Base-by-base conservation (phyloP, 768 basidiomycete genomes). In the Arthromyces matolae region DNA sequence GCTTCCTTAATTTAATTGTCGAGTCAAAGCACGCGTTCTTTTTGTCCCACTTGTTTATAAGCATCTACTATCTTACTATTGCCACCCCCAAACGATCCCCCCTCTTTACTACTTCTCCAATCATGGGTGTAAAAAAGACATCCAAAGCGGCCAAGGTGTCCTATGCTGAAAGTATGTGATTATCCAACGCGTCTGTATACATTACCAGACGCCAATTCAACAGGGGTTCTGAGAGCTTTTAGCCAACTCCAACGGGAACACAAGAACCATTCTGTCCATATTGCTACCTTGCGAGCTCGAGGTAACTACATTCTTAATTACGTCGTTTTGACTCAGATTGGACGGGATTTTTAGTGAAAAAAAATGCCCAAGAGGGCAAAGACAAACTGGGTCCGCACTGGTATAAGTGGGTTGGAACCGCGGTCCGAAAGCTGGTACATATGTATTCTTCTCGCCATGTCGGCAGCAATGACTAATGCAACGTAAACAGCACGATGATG, bases 301-400 rank as follows among this genome's bases (percentile, higher is more conserved):
- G 65, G 75, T 74, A 55, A 42, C n/a, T n/a, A n/a, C n/a, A n/a
- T n/a, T n/a, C n/a, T n/a, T n/a, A n/a, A n/a, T n/a, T n/a, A n/a
- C n/a, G n/a, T n/a, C n/a, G n/a, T n/a, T n/a, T n/a, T n/a, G n/a
- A n/a, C n/a, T n/a, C n/a, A n/a, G n/a, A n/a, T n/a, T n/a, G n/a
- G n/a, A n/a, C n/a, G n/a, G n/a, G 10, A 4, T 36, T 19, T 18
- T 19, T 40, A 78, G 78, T 79, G 18, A 72, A 69, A 50, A 78
- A 71, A 56, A 72, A 62, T 41, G 77, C 77, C 9, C 55, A 69
- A 36, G 64, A 61, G 23, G 68, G 65, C 35, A 66, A 71, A 46
- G 76, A 76, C 38, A 71, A 65, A 38, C 64, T 79, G 8, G 77
- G 77, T 3, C 73, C 74, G 5, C 66, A 72, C 28, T 79, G 77